Evolutionary conservation across 2,329 filamentous ascomycete genomes (phyloP).

Genomic region (Raffaelea arxii): DNA sequence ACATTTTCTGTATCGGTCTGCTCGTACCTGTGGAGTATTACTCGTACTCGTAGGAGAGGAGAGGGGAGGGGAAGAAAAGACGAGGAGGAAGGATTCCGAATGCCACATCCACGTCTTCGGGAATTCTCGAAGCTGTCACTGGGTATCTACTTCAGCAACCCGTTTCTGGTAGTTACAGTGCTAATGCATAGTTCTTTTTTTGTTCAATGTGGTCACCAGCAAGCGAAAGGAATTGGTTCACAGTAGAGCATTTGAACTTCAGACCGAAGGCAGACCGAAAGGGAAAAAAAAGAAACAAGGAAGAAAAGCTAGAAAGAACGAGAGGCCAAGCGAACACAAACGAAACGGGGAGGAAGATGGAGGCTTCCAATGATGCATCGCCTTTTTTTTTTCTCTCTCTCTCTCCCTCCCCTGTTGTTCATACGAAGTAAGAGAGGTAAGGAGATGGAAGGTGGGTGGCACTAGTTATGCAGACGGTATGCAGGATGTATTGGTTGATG

Average conservation of each 20-base stretch:
- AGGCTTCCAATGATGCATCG: no score
- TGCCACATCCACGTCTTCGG: constrained; percentile 5
- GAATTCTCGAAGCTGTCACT: constrained; percentile 1
- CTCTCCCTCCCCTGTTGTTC: no score
- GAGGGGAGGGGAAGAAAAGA: not conserved
- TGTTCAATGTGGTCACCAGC: not conserved
- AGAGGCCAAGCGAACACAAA: no score
- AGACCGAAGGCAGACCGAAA: not conserved
- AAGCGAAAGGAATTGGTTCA: not conserved
- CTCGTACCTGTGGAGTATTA: no score
- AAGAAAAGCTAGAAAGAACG: not conserved
- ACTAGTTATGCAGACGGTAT: no score
- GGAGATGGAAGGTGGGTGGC: no score
- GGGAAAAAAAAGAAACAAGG: not conserved
- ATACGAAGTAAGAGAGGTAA: no score
- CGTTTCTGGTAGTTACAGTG: not conserved
- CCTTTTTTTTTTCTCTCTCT: no score
- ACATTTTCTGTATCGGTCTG: no score
- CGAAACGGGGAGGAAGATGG: no score
- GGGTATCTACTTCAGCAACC: not conserved
- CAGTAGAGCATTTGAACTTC: not conserved
- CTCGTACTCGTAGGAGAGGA: no score
- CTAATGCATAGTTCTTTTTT: constrained; percentile 7
- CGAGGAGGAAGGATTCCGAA: not conserved
- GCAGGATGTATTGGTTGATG: no score